Conservation (phyloP, 371 early-diverging fungal genomes). For the Entomophthora muscae region DNA sequence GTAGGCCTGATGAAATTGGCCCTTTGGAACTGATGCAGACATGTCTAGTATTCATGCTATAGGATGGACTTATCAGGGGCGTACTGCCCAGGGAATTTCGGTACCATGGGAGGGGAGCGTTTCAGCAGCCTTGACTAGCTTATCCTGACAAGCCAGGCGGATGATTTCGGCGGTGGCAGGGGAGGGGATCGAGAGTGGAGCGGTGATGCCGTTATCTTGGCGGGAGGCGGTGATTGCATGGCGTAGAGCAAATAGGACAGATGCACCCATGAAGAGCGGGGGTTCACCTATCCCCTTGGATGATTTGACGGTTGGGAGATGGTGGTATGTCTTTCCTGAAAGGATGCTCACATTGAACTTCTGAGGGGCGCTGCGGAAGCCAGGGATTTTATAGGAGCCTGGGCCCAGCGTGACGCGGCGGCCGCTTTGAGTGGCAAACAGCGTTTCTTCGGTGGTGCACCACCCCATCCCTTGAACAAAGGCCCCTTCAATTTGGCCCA, state of each 20-base stretch:
- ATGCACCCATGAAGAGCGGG: constrained; percentile 55
- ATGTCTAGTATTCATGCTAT: too few species aligned
- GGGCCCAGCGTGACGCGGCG: constrained; percentile 51
- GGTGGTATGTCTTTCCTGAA: constrained; percentile 29
- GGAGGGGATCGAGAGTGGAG: constrained; percentile 18
- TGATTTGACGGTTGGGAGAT: constrained; percentile 42
- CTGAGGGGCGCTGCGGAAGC: constrained; percentile 44
- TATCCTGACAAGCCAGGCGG: constrained; percentile 40
- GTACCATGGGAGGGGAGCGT: neutral
- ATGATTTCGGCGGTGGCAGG: constrained; percentile 56
- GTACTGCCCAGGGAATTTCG: constrained; percentile 9
- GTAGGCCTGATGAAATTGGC: too few species aligned
- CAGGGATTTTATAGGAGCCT: constrained; percentile 64
- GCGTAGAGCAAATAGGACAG: constrained; percentile 50
- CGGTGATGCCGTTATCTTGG: constrained; percentile 13
- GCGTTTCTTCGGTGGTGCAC: constrained; percentile 48
- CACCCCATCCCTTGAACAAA: constrained; percentile 41
- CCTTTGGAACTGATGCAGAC: too few species aligned
- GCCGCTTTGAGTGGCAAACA: constrained; percentile 36
- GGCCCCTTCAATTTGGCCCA: constrained; percentile 73
- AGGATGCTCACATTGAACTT: constrained; percentile 47
- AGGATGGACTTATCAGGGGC: too few species aligned
- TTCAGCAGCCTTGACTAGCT: constrained; percentile 13
- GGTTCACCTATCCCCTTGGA: constrained; percentile 73
- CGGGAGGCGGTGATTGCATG: constrained; percentile 23